Evolutionary conservation across 1,284 basidiomycete genomes (phyloP), one percentile per base, ranked within the genome.

Genomic region (Clitocybe nebularis): DNA sequence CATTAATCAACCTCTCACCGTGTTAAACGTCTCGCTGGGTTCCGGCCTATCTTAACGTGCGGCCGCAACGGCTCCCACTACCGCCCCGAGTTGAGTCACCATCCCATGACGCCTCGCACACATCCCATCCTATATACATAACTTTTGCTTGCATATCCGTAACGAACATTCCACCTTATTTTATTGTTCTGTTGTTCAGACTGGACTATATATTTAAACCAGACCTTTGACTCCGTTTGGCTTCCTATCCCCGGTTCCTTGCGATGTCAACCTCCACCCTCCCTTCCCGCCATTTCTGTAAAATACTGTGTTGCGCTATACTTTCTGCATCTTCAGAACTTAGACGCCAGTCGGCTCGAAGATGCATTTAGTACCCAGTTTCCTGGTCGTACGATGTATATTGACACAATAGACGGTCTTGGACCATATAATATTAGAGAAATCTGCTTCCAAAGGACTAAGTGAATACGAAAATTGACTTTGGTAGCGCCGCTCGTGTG

Each of bases 91-190:
- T 23, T 14, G 14, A 32, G 16, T 16, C 4, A 40, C 14, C 36
- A 8, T 7, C 29, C 39, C 28, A 26, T 10, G 5, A n/a, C n/a
- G n/a, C n/a, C n/a, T n/a, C n/a, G n/a, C n/a, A n/a, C n/a, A n/a
- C n/a, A n/a, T n/a, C n/a, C n/a, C n/a, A n/a, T 13, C 29, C 20
- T 23, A 48, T 48, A 39, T 45, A 48, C 46, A 45, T 39, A 41
- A 40, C 32, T 26, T 38, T 28, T 45, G 48, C 50, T 51, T 49
- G 48, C 50, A 50, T 47, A 44, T 41, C 30, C 21, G 32, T 48
- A 38, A 46, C 29, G 45, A 47, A 49, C 47, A 34, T 44, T 43
- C 36, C 32, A 37, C 29, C 14, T 10, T 50, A 52, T 50, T 45
- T 48, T 47, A 51, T 37, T 26, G 29, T 24, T 36, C 41, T 45